phyloP scores from a whole-genome alignment of 257 asterid genomes.

The Lycium barbarum region DNA sequence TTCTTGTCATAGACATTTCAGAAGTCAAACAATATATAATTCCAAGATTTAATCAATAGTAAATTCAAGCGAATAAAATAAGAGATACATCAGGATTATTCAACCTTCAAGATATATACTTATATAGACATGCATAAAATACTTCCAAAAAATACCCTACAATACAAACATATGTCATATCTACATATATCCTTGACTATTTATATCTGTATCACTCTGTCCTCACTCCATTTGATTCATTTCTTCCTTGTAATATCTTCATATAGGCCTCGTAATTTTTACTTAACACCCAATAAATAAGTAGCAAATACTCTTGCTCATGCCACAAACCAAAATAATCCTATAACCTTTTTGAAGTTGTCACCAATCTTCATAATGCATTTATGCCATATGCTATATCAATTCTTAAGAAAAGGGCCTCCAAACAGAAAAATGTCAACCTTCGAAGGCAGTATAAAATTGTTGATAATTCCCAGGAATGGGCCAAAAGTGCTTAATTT shows the following conservation, averaged over 20 bases:
- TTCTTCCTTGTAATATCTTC: neutral
- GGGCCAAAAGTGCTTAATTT: too few relatives aligned
- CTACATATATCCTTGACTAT: neutral
- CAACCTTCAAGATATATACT: neutral
- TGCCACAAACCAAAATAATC: neutral
- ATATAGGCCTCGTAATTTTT: neutral
- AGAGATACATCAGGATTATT: neutral
- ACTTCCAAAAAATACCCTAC: neutral
- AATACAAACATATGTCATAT: neutral
- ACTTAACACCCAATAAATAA: neutral
- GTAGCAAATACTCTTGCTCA: neutral
- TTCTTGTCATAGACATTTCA: conserved; percentile 8
- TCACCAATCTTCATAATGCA: neutral
- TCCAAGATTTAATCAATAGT: neutral
- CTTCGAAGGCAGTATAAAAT: neutral
- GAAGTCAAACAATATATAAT: neutral
- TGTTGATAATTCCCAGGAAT: neutral
- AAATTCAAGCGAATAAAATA: conserved; percentile 11
- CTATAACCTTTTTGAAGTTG: neutral
- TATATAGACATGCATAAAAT: neutral
- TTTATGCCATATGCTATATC: neutral
- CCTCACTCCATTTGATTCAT: conserved; percentile 2
- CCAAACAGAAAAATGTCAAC: neutral
- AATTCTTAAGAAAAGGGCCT: neutral
- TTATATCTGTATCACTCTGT: neutral